phyloP scores from a whole-genome alignment of 305 asterid species.

The Rubia peregrina region DNA sequence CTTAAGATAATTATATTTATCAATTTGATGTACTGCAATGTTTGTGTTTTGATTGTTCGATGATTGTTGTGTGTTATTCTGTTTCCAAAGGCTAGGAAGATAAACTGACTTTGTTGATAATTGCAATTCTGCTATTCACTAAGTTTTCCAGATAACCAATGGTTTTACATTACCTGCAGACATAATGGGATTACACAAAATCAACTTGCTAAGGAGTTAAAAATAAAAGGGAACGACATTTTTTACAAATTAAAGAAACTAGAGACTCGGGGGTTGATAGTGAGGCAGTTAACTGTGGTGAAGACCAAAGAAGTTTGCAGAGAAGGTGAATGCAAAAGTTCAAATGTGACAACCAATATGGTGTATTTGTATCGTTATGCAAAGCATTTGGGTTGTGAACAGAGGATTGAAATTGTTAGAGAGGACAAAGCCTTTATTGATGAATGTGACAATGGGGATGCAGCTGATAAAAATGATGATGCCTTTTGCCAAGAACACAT shows the following conservation, averaged over 20 bases:
- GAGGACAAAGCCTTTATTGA: constrained; percentile 40
- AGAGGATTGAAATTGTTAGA: constrained; percentile 80
- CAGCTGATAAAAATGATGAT: constrained; percentile 34
- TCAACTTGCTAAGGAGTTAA: constrained; percentile 73
- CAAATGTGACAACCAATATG: constrained; percentile 67
- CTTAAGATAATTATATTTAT: background rate
- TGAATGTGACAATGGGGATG: constrained; percentile 40
- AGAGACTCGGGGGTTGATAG: constrained; percentile 71
- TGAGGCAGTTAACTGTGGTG: constrained; percentile 67
- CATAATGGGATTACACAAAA: constrained; percentile 71
- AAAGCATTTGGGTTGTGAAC: constrained; percentile 72
- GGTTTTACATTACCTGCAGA: constrained; percentile 39
- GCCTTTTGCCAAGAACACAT: constrained; percentile 38
- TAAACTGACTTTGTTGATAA: background rate
- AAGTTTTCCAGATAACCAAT: background rate
- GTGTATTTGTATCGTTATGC: constrained; percentile 72
- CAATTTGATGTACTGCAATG: background rate
- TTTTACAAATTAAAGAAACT: constrained; percentile 70
- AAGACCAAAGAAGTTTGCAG: constrained; percentile 47
- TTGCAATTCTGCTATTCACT: background rate
- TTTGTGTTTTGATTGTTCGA: background rate
- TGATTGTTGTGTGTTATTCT: background rate
- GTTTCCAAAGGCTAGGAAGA: background rate
- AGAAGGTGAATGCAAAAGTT: constrained; percentile 37
- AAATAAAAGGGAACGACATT: constrained; percentile 57